Evolutionary conservation across 2,329 filamentous ascomycete species (phyloP).

Genomic region (Hortaea sp.): DNA sequence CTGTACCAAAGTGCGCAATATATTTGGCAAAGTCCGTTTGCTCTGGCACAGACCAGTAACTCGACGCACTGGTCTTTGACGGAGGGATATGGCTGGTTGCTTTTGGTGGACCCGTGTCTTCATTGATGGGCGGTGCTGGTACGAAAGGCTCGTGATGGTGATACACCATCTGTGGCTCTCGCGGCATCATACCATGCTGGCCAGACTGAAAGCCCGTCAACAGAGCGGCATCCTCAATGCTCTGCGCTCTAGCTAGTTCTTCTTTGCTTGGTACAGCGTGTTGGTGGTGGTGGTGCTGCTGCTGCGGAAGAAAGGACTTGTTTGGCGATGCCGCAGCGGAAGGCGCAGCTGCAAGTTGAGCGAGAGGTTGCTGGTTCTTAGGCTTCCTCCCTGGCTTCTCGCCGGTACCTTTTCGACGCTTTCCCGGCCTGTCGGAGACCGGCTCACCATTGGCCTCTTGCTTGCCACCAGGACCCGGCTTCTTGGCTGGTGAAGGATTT

Average conservation of each 20-base stretch:
- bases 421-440: slow-evolving; percentile 23
- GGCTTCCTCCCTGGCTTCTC: slow-evolving; percentile 30
- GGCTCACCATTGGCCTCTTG: slow-evolving; percentile 18
- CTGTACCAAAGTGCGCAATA: slow-evolving; percentile 65
- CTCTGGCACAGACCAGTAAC: slow-evolving; percentile 82
- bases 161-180: slow-evolving; percentile 12
- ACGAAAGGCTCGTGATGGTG: slow-evolving; percentile 13
- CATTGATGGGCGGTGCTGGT: slow-evolving; percentile 6
- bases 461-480: slow-evolving; percentile 16
- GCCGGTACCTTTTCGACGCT: slow-evolving; percentile 19
- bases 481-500: slow-evolving; percentile 41
- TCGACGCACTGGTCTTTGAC: slow-evolving; percentile 41
- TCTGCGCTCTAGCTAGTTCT: slow-evolving; percentile 16
- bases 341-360: slow-evolving; percentile 22
- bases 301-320: neutral
- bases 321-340: slow-evolving; percentile 16
- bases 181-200: slow-evolving; percentile 8
- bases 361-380: slow-evolving; percentile 31
- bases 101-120: slow-evolving; percentile 17
- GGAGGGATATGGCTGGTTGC: slow-evolving; percentile 8
- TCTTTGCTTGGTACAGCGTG: slow-evolving; percentile 18
- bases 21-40: slow-evolving; percentile 65
- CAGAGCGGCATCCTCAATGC: slow-evolving; percentile 24
- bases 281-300: slow-evolving; percentile 7
- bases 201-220: slow-evolving; percentile 21